phyloP scores from a whole-genome alignment of 192 early-diverging fungal genomes.

The Gigaspora rosea region DNA sequence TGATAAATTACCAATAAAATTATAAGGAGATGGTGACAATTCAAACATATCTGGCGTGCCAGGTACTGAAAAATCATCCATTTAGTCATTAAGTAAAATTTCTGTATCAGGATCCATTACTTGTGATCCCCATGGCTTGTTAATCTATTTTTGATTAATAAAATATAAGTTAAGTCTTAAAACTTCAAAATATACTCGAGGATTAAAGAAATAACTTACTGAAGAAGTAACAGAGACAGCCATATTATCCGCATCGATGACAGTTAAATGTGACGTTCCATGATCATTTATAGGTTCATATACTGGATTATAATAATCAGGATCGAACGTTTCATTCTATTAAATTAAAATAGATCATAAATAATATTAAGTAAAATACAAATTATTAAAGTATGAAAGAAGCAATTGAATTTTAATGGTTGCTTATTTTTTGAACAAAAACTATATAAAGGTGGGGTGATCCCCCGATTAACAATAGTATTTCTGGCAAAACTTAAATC shows the following conservation, averaged over 20 bases:
- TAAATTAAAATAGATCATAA: background rate
- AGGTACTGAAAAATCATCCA: constrained; percentile 92
- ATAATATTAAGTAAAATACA: background rate
- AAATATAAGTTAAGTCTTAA: background rate
- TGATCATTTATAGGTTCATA: constrained; percentile 79
- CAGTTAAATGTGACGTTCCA: constrained; percentile 95
- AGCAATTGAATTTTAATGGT: too few relatives aligned
- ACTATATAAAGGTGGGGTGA: too few relatives aligned
- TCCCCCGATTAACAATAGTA: too few relatives aligned
- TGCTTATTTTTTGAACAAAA: too few relatives aligned
- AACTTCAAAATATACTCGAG: background rate
- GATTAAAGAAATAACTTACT: constrained; percentile 19
- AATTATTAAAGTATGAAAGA: background rate
- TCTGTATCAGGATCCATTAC: constrained; percentile 86
- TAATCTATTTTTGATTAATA: constrained; percentile 44
- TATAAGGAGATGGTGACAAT: constrained; percentile 80
- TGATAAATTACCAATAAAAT: constrained; percentile 66
- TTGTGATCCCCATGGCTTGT: constrained; percentile 86
- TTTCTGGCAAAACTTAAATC: too few relatives aligned
- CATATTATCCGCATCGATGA: constrained; percentile 68
- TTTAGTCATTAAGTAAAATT: constrained; percentile 92
- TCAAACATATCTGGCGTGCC: constrained; percentile 76
- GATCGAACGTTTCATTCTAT: constrained; percentile 61
- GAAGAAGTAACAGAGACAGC: constrained; percentile 87
- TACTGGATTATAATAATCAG: constrained; percentile 78